Evolutionary conservation across 2,329 filamentous ascomycete genomes (phyloP), one percentile per base, ranked within the genome.

Genomic region (Fusarium heterosporum): DNA sequence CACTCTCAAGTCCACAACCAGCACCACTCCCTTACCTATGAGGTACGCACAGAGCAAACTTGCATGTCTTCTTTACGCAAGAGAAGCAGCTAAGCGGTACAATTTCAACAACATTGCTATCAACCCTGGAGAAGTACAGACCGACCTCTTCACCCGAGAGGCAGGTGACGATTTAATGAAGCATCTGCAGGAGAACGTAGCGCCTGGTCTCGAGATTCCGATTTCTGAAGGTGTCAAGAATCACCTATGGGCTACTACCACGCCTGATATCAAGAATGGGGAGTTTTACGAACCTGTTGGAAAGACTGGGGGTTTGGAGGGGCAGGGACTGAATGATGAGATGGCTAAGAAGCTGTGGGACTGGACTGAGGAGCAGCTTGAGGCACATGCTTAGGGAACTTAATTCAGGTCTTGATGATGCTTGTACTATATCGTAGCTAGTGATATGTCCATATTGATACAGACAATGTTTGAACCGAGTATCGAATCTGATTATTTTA

Each of bases 241-340:
- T 13, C 58, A 61, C 19, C 36, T 61, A 6, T 61, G 56, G 48
- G 58, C 41, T 6, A 34, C 41, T 1, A 55, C 48, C 0, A 4
- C 12, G 0, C 28, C 26, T 0, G n/a, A 34, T 3, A 19, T 61
- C 0, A 12, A 34, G 10, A 61, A 10, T 12, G 58, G 56, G 0
- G 48, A 55, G 1, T 61, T 61, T 8, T 61, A 61, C 25, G 56
- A 61, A 4, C 58, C 58, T 25, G 48, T 62, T 12, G 57, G 59
- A 1, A 40, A 48, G 17, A 48, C 42, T 14, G 57, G 45, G 2
- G 34, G 55, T 1, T 1, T 61, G 17, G 32, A 62, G 6, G 58
- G 28, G 0, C 30, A n/a, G 19, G 57, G 58, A 0, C 6, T 62
- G 16, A 28, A 62, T 22, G 42, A 49, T 1, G 38, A 26, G 22